These are phyloP conservation scores for Collybia sordida DNA, from an alignment of 768 basidiomycete species.

Conservation along the genomic window DNA sequence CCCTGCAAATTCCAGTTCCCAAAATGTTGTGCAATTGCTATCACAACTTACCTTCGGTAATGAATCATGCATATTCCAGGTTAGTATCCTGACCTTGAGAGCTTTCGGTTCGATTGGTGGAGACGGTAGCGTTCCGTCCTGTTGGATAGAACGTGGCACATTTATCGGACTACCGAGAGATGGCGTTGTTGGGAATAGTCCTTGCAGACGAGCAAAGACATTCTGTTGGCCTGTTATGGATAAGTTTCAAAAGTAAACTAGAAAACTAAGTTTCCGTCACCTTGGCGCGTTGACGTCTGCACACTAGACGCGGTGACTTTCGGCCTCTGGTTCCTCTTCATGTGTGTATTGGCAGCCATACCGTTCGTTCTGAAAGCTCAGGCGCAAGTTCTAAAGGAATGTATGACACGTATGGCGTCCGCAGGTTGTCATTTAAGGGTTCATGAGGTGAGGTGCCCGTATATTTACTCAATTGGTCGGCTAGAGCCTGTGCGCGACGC, in stretches of 20 bases:
- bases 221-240: background rate
- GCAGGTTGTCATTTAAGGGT: background rate
- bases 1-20: slow-evolving; percentile 44
- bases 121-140: slow-evolving; percentile 8
- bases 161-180: background rate
- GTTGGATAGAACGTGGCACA: slow-evolving; percentile 1
- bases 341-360: background rate
- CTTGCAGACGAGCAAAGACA: slow-evolving; percentile 16
- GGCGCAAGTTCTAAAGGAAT: too few relatives aligned
- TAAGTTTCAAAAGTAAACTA: background rate
- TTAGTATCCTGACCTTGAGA: slow-evolving; percentile 67
- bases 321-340: background rate
- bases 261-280: background rate
- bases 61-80: slow-evolving; percentile 88
- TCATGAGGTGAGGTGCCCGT: slow-evolving; percentile 2
- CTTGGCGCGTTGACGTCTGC: slow-evolving; percentile 1
- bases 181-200: slow-evolving; percentile 14
- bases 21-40: background rate
- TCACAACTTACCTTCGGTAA: slow-evolving; percentile 59
- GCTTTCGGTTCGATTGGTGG: slow-evolving; percentile 6
- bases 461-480: too few relatives aligned
- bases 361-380: too few relatives aligned
- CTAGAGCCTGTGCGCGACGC: too few relatives aligned
- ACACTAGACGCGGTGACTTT: background rate
- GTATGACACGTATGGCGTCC: too few relatives aligned